These are phyloP conservation scores for Neofusicoccum laricinum DNA, from an alignment of 2,329 filamentous ascomycete species.

Conservation along the genomic window DNA sequence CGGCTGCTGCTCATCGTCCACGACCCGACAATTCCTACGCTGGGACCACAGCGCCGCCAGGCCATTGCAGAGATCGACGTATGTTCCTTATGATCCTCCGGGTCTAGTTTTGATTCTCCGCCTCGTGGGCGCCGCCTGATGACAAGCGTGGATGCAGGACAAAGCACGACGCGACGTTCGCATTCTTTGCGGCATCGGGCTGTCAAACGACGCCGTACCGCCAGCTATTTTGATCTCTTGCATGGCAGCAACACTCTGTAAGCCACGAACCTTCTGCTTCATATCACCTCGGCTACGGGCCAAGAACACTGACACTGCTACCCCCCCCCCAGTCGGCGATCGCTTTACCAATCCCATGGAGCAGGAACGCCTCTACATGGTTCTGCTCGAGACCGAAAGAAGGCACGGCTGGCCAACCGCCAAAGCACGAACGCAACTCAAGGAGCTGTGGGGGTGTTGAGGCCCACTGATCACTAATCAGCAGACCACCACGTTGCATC, in stretches of 20 bases:
- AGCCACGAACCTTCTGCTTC: background rate
- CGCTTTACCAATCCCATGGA: background rate
- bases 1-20: conserved; percentile 35
- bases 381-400: background rate
- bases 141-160: background rate
- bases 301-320: no score
- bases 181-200: conserved; percentile 33
- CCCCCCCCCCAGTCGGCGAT: background rate
- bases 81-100: background rate
- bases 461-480: no score
- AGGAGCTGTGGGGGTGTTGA: conserved; percentile 2
- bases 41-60: conserved; percentile 33
- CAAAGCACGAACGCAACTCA: background rate
- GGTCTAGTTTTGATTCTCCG: background rate
- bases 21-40: conserved; percentile 34
- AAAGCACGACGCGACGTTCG: conserved; percentile 23
- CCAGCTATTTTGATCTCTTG: conserved; percentile 36
- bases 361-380: background rate
- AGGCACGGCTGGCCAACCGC: conserved; percentile 2
- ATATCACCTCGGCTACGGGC: no score
- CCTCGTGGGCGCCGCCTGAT: background rate
- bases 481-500: no score
- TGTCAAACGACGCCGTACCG: conserved; percentile 31
- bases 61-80: conserved; percentile 31
- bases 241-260: conserved; percentile 34